Conservation (phyloP, 129 eudicot genomes). For the Oenanthe sinensis region DNA sequence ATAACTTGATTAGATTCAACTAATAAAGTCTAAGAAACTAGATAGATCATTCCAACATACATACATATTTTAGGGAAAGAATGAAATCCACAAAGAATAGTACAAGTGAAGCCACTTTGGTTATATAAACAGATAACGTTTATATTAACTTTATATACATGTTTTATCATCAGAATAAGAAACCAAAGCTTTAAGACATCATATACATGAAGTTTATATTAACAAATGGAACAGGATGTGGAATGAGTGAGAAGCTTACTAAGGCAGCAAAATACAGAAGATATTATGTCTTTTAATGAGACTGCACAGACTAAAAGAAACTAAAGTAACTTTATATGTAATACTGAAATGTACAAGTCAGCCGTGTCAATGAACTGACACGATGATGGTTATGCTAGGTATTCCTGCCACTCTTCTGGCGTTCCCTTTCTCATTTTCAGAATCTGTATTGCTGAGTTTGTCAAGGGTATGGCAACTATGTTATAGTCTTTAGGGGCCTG, state of each 20-base stretch:
- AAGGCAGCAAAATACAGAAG: slow-evolving; percentile 13
- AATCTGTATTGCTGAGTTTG: slow-evolving; percentile 52
- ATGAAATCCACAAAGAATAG: neutral
- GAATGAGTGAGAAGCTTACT: neutral
- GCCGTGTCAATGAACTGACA: slow-evolving; percentile 1
- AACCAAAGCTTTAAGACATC: slow-evolving; percentile 12
- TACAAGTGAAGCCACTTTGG: neutral
- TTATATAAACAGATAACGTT: slow-evolving; percentile 18
- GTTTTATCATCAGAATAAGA: slow-evolving; percentile 11
- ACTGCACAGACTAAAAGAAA: slow-evolving; percentile 9
- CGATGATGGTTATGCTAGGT: slow-evolving; percentile 47
- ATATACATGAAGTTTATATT: slow-evolving; percentile 18
- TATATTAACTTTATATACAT: slow-evolving; percentile 7
- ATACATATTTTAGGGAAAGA: neutral
- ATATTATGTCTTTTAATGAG: slow-evolving; percentile 6
- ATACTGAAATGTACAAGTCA: slow-evolving; percentile 19
- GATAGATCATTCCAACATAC: neutral
- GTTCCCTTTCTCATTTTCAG: slow-evolving; percentile 54
- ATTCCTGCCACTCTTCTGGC: slow-evolving; percentile 88
- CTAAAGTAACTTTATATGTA: neutral
- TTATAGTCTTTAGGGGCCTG: slow-evolving; percentile 93
- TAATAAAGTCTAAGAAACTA: neutral
- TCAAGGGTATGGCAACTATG: slow-evolving; percentile 72
- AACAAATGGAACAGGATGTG: neutral
- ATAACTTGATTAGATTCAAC: neutral